Base-by-base conservation (phyloP, 108 stramenopile genomes). In the Seminavis robusta region DNA sequence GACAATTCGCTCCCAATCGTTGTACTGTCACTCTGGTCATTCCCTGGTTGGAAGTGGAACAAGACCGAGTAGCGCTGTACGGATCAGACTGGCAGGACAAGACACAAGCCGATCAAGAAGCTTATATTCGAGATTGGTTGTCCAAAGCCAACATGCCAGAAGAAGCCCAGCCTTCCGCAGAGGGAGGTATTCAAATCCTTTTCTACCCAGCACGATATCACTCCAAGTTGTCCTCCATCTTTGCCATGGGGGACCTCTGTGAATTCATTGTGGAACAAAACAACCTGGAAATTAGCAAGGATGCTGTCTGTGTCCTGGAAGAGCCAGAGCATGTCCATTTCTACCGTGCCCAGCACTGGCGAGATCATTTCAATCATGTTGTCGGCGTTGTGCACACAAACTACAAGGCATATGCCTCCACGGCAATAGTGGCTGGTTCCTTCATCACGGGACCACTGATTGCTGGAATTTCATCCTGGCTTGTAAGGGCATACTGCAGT, bases 291-390 rank as follows among this genome's bases (percentile, higher is more conserved):
- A 32, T 8, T 37, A 45, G 42, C 28, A 54, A 31, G 32, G 47
- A 70, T 47, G 84, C 81, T 42, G 77, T 86, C 9, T 83, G 80
- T 45, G 74, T 95, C 24, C 65, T 95, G 52, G 94, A 95, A 61
- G 94, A 95, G 65, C 94, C 94, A 8, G 94, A 95, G 49, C 94
- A 92, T 54, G 56, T 95, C 19, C 86, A 90, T 52, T 88, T 80
- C 64, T 92, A 86, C 56, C 71, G 83, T 19, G 76, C 74, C 15
- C 85, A 85, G n/a, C 55, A n/a, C 42, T 97, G 97, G 97, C 75
- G 67, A 33, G 40, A 68, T 23, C 80, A 80, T 44, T 97, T 97
- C 52, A 27, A 42, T 33, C 82, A 92, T 65, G 86, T 88, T 16
- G 69, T 95, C 30, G 94, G 94, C 23, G 74, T 95, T 49, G 67